Conservation (phyloP, 257 asterid genomes). For the Solanum gracilifrons region DNA sequence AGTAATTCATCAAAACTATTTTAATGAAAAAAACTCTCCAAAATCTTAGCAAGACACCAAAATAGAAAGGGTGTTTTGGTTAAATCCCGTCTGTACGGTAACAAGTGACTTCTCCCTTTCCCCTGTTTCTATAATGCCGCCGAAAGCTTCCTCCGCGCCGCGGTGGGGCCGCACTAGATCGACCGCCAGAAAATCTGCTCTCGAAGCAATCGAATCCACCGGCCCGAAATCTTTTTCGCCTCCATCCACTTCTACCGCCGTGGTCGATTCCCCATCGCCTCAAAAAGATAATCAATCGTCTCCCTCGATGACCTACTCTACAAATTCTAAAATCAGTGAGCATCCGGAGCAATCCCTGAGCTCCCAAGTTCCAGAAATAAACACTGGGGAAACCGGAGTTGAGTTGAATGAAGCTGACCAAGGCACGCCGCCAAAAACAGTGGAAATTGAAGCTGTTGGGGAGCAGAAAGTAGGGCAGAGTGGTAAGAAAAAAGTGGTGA, state of each 20-base stretch:
- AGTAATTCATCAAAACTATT: background rate
- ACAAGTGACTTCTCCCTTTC: background rate
- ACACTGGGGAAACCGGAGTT: background rate
- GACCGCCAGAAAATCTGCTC: background rate
- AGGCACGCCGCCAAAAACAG: background rate
- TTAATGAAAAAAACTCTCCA: background rate
- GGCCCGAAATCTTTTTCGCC: background rate
- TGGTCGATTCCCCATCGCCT: background rate
- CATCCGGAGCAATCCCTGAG: background rate
- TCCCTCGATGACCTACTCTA: background rate
- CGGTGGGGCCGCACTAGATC: background rate
- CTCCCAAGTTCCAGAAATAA: background rate
- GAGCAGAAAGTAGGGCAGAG: constrained; percentile 6
- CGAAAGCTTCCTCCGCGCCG: background rate
- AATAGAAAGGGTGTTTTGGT: background rate
- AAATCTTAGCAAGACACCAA: background rate
- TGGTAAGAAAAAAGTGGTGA: constrained; percentile 37
- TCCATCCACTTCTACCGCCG: background rate
- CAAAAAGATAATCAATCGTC: background rate
- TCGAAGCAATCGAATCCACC: background rate
- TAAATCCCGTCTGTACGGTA: background rate
- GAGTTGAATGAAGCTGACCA: background rate
- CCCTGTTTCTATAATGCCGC: background rate
- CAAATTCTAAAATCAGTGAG: background rate
- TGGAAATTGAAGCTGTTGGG: constrained; percentile 14